Conservation (phyloP, 257 asterid genomes). For the Rauvolfia tetraphylla region DNA sequence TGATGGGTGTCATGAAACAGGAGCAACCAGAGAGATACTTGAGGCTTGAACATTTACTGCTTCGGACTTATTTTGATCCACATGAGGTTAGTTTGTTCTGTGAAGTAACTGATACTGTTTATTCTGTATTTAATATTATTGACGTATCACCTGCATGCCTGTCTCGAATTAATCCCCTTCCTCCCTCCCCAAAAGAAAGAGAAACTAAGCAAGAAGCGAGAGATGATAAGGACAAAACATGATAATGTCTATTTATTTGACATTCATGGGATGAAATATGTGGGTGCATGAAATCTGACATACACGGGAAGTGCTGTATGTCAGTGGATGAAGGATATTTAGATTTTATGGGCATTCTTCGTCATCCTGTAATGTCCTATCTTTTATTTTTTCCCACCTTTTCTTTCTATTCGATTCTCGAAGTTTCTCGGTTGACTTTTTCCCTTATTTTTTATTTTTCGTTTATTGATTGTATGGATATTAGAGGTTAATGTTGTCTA, state of each 20-base stretch:
- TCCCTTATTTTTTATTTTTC: neutral
- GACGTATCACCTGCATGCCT: too few relatives aligned
- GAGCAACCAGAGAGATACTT: conserved; percentile 94
- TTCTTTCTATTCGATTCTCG: neutral
- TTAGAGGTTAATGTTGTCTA: neutral
- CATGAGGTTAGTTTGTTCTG: conserved; percentile 55
- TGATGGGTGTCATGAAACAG: conserved; percentile 97
- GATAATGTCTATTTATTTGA: too few relatives aligned
- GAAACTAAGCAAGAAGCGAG: neutral
- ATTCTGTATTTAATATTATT: neutral
- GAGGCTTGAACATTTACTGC: conserved; percentile 89
- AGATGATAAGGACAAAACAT: neutral
- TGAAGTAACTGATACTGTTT: neutral
- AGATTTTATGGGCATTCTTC: neutral
- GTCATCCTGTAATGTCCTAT: neutral
- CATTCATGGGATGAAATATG: neutral
- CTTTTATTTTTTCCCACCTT: neutral
- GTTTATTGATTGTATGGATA: neutral
- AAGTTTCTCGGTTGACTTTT: neutral
- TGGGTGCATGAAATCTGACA: neutral
- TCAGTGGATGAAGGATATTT: neutral
- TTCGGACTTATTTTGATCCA: conserved; percentile 94
- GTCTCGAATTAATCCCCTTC: neutral
- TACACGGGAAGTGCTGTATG: neutral
- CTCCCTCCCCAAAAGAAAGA: neutral